These are phyloP conservation scores for Gnomoniopsis sp. DNA, from an alignment of 2,329 filamentous ascomycete genomes.

Conservation along the genomic window DNA sequence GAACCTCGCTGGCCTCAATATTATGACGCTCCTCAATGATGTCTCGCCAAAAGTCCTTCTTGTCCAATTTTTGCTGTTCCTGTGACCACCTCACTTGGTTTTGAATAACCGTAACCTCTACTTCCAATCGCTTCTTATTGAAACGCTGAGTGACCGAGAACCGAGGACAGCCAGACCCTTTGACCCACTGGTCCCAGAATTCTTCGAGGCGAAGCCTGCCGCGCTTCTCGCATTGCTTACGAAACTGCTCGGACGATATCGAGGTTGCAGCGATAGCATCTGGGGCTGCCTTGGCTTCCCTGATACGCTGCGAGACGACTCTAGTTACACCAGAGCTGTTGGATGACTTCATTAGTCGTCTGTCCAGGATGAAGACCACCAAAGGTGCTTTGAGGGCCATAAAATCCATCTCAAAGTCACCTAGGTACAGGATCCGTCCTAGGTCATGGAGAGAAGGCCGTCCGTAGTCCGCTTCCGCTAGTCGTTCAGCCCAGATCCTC, in stretches of 20 bases:
- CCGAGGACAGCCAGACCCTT: conserved; percentile 80
- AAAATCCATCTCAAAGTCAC: conserved; percentile 84
- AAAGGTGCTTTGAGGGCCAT: conserved; percentile 86
- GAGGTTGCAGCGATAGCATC: conserved; percentile 33
- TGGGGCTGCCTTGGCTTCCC: conserved; percentile 70
- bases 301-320: conserved; percentile 80
- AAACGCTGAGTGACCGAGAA: conserved; percentile 87
- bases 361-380: conserved; percentile 90
- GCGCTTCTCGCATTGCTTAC: conserved; percentile 80
- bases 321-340: conserved; percentile 79
- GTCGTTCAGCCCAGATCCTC: conserved; percentile 76
- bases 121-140: conserved; percentile 95
- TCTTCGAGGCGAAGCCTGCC: conserved; percentile 81
- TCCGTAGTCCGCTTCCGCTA: conserved; percentile 77
- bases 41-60: conserved; percentile 76
- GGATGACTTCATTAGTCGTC: conserved; percentile 82
- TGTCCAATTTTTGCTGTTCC: conserved; percentile 56
- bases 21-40: conserved; percentile 74
- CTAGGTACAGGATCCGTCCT: conserved; percentile 73
- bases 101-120: conserved; percentile 87
- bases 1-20: conserved; percentile 66
- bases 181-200: conserved; percentile 94
- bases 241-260: conserved; percentile 72
- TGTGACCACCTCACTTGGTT: conserved; percentile 57
- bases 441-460: conserved; percentile 80